A percentile compares a stretch with the other conserved stretches of the same genome.
Conservation (phyloP, 495 filamentous ascomycete genomes). For the Margaritispora aquatica region DNA sequence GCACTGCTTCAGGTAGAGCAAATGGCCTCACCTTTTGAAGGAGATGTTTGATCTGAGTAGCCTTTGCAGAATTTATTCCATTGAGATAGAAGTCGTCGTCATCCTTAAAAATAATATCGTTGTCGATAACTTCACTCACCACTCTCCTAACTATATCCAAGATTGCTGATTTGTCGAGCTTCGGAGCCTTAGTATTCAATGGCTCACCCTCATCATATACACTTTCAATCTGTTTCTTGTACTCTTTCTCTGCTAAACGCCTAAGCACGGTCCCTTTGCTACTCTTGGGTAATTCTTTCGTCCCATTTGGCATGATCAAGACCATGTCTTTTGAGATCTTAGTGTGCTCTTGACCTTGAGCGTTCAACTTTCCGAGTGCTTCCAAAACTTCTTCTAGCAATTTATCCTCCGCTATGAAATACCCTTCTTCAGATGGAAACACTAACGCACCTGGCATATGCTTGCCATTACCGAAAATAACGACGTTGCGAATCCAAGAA, state of each 20-base stretch:
- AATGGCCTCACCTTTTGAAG: constrained; percentile 14
- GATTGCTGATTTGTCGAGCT: no score
- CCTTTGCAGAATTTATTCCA: constrained; percentile 25
- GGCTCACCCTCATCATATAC: constrained; percentile 27
- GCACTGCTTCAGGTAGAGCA: neutral
- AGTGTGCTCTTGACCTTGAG: constrained; percentile 33
- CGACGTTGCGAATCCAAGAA: constrained; percentile 31
- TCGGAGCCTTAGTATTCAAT: no score
- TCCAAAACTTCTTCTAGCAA: constrained; percentile 28
- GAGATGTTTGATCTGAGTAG: constrained; percentile 21
- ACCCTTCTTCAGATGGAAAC: constrained; percentile 19
- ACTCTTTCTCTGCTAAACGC: constrained; percentile 33
- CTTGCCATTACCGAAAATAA: constrained; percentile 42
- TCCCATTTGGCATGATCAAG: constrained; percentile 27
- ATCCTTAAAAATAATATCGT: constrained; percentile 9
- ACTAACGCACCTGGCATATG: constrained; percentile 41
- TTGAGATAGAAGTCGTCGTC: constrained; percentile 25
- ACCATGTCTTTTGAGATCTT: constrained; percentile 39
- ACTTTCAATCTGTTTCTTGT: constrained; percentile 31
- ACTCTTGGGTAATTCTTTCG: constrained; percentile 36
- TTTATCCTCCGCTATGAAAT: neutral
- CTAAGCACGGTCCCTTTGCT: constrained; percentile 50
- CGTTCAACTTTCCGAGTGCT: constrained; percentile 33
- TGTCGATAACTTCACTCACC: constrained; percentile 27
- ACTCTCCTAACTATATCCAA: constrained; percentile 15